Conservation (phyloP, 23 red algal genomes). For the Cyanidium caldarium region DNA sequence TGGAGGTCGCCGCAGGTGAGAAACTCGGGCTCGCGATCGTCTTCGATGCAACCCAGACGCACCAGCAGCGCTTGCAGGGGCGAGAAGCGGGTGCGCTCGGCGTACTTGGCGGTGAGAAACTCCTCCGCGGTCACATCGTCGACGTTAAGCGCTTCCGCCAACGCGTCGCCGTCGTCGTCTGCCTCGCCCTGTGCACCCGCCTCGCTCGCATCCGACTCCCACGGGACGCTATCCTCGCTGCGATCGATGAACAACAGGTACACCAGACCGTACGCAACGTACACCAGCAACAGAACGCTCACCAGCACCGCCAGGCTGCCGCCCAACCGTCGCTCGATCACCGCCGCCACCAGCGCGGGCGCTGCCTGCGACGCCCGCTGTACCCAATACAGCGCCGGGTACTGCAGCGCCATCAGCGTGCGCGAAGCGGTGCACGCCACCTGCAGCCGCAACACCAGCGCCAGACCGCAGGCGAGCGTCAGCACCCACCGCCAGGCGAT, state of each 20-base stretch:
- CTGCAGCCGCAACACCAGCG: not conserved
- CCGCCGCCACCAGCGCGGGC: not conserved
- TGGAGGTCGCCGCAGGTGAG: no score
- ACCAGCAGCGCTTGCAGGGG: not conserved
- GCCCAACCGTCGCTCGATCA: not conserved
- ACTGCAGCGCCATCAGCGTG: not conserved
- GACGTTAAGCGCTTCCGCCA: no score
- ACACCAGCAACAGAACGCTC: not conserved
- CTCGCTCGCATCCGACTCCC: no score
- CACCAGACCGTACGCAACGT: not conserved
- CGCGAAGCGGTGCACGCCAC: not conserved
- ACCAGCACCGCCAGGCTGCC: not conserved
- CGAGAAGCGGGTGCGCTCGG: no score
- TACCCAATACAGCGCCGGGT: not conserved
- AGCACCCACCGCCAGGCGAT: not conserved
- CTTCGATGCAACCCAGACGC: not conserved
- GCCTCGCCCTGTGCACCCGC: no score
- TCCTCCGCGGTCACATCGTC: no score
- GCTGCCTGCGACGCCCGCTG: not conserved
- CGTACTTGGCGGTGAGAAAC: no score
- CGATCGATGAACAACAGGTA: not conserved
- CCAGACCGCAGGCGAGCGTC: not conserved
- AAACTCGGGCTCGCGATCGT: no score
- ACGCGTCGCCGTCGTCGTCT: no score
- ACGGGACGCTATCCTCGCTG: no score